Percentiles rank a stretch among this genome's conserved stretches.
phyloP scores from a whole-genome alignment of 2,329 filamentous ascomycete genomes.

The Calonectria pteridis region DNA sequence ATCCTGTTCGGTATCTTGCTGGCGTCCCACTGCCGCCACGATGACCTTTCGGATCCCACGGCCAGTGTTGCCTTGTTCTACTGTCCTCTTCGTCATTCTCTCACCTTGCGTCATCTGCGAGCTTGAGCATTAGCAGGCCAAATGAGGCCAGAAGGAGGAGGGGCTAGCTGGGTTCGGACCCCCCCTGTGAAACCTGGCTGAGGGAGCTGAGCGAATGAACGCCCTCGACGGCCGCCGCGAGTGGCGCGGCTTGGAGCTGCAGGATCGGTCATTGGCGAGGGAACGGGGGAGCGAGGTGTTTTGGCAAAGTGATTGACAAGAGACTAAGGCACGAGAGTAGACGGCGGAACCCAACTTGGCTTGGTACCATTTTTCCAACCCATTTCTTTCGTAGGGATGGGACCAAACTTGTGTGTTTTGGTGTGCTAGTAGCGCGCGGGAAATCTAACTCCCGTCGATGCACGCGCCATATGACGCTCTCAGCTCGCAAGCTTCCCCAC shows the following conservation, averaged over 20 bases:
- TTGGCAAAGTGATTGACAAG: conserved; percentile 19
- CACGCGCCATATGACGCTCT: conserved; percentile 38
- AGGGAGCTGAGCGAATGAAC: conserved; percentile 9
- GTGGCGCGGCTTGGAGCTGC: conserved; percentile 12
- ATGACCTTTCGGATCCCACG: neutral
- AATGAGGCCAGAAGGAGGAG: conserved; percentile 5
- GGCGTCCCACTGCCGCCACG: neutral
- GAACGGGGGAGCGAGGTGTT: neutral
- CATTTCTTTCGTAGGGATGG: neutral
- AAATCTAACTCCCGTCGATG: conserved; percentile 39
- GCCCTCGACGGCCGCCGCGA: conserved; percentile 16
- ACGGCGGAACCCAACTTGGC: conserved; percentile 18
- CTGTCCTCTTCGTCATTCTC: neutral
- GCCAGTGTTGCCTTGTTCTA: neutral
- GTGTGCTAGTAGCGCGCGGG: conserved; percentile 27
- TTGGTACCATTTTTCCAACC: conserved; percentile 21
- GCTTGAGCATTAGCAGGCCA: neutral
- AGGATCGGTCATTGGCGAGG: conserved; percentile 3
- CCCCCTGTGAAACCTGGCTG: conserved; percentile 25
- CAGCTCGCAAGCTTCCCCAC: conserved; percentile 32
- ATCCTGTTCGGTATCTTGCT: neutral
- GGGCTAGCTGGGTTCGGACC: conserved; percentile 34
- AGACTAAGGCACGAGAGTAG: conserved; percentile 10
- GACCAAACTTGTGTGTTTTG: conserved; percentile 18
- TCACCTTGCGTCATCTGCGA: neutral